Conservation (phyloP, 306 rosid species). For the Casuarina glauca region DNA sequence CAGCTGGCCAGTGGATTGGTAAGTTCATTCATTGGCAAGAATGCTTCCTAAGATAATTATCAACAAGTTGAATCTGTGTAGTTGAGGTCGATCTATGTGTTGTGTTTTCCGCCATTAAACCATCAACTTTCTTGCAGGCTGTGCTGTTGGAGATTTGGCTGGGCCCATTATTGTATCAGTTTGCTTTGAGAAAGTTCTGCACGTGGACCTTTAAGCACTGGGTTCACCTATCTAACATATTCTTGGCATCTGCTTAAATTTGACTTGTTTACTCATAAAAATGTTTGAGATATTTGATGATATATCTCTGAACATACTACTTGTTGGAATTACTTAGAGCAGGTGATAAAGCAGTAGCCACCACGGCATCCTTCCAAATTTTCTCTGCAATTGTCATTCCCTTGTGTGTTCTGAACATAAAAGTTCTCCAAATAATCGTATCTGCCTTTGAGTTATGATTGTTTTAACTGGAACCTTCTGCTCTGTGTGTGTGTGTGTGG, state of each 20-base stretch:
- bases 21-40: conserved; percentile 24
- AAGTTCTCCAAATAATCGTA: not conserved
- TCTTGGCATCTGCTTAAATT: conserved; percentile 27
- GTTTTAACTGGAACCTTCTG: not conserved
- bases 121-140: conserved; percentile 49
- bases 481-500: not conserved
- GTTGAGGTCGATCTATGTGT: not conserved
- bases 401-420: not conserved
- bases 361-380: conserved; percentile 9
- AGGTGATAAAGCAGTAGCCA: conserved; percentile 4
- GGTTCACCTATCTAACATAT: conserved; percentile 19
- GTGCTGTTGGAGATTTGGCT: conserved; percentile 69
- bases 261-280: conserved; percentile 10
- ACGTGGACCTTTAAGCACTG: conserved; percentile 36
- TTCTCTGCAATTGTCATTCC: conserved; percentile 1
- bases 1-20: conserved; percentile 82
- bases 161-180: conserved; percentile 67
- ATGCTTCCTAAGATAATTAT: not conserved
- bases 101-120: not conserved
- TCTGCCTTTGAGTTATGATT: not conserved
- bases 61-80: conserved; percentile 8
- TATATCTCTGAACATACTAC: conserved; percentile 1
- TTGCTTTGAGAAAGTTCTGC: conserved; percentile 38
- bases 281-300: conserved; percentile 11
- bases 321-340: conserved; percentile 8